Base-by-base conservation (phyloP, 2,329 filamentous ascomycete genomes). In the Westerdykella aurantiaca region DNA sequence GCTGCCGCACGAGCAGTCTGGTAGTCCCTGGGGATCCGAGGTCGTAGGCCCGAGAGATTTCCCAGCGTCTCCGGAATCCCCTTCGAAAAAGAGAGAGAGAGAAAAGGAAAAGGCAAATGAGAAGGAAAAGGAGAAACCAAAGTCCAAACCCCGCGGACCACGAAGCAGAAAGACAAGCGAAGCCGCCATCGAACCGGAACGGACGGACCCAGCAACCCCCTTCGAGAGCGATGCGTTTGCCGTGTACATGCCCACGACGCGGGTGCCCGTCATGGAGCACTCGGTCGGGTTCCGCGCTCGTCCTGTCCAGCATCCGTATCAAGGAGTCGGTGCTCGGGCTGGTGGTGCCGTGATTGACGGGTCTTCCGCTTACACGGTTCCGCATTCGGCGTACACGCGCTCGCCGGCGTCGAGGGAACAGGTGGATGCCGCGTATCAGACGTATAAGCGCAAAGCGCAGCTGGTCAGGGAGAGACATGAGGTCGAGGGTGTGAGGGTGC, bases 151-250 rank as follows among this genome's bases (percentile, higher is more conserved):
- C 11, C 9, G 25, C 9, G 50, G 47, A 22, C 56, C 56, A 5
- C 49, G 46, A 9, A 63, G 57, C 38, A 48, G 55, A 23, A 64
- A 60, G 34, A 60, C 50, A 4, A 51, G 51, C 5, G 47, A 54
- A 33, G 52, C 54, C 1, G 61, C 55, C 0, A 64, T 65, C 16
- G 42, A 45, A 18, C 64, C 62, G 2, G 56, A 65, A 25, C 51
- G 55, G 0, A 56, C 54, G 1, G 51, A 53, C 16, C 48, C 49
- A 1, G 55, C 59, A 3, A 53, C 55, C 5, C 52, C 55, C 2
- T 66, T 66, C 39, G 58, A 66, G 40, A 63, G 58, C 41, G 62
- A 66, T 42, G 57, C 58, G 0, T 66, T 63, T 34, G 61, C 61
- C 10, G 48, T 66, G 5, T 50, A 61, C 10, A 64, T 63, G 60